Base-by-base conservation (phyloP, 495 filamentous ascomycete species). In the Penicillium ucsense region DNA sequence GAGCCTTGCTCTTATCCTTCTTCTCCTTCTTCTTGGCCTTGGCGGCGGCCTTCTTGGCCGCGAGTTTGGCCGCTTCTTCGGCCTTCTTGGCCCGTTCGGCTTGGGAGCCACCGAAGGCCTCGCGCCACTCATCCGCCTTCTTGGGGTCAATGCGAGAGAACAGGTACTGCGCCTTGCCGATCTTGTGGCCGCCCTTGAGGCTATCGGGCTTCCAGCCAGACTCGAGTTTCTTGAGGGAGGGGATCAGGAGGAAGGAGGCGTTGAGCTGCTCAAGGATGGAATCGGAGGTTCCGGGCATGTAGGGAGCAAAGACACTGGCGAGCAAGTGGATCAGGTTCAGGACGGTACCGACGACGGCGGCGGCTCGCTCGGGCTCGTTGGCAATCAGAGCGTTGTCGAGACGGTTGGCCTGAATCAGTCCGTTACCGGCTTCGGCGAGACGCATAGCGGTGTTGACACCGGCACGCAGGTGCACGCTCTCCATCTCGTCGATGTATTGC, bases 91-190 rank as follows among this genome's bases (percentile, higher is more conserved):
- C 63, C 31, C 74, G 56, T 44, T 79, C 70, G 46, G 79, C 83
- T 57, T 86, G 78, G 1, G 77, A 83, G 31, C 88, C 88, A 33
- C 91, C 90, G 60, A 85, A 97, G 55, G 72, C 68, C 35, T 82
- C 78, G 45, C 82, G 79, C 91, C 91, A 97, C 60, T 88, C 82
- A 27, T 82, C 74, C 12, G 83, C 84, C 70, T 88, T 91, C 69
- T 84, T 84, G 11, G 83, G 75, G 45, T 90, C 84, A 50, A 95
- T 95, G 41, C 70, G 73, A n/a, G 79, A 76, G 72, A 97, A 97
- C 33, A 97, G 73, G 52, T 90, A 85, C 49, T 78, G 74, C 3
- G 91, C 81, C 60, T 85, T 86, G 52, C 88, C 86, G 48, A 97
- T 82, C 54, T 81, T 80, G 65, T 95, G 89, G 43, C 85, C 84